Evolutionary conservation across 2,329 filamentous ascomycete species (phyloP).

Genomic region (Didymella exigua): DNA sequence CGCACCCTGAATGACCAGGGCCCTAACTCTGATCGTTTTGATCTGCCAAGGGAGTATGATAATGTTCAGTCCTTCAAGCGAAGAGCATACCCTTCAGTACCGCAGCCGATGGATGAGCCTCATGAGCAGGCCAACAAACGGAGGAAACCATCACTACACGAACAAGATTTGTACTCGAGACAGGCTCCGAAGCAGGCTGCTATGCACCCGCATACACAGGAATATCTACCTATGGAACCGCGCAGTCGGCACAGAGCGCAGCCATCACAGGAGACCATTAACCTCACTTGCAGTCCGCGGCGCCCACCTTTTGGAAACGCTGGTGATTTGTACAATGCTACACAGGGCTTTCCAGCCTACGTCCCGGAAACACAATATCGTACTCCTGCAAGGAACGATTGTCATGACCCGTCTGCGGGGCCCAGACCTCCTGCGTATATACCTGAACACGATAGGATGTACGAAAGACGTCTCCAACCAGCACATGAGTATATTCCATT

Average conservation of each 20-base stretch:
- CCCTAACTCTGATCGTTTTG: slow-evolving; percentile 12
- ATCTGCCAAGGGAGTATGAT: slow-evolving; percentile 11
- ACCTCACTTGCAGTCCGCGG: slow-evolving; percentile 36
- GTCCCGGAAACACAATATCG: slow-evolving; percentile 19
- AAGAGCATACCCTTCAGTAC: slow-evolving; percentile 19
- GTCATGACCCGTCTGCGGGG: slow-evolving; percentile 20
- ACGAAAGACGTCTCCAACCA: slow-evolving; percentile 11
- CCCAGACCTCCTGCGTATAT: slow-evolving; percentile 4
- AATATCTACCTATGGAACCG: slow-evolving; percentile 17
- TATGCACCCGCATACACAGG: slow-evolving; percentile 2
- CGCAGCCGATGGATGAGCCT: slow-evolving; percentile 13
- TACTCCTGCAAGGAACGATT: slow-evolving; percentile 23
- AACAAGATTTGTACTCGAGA: not conserved
- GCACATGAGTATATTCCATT: slow-evolving; percentile 21
- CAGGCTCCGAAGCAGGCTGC: not conserved
- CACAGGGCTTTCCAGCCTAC: slow-evolving; percentile 18
- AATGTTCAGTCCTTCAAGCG: slow-evolving; percentile 26
- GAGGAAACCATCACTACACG: not conserved
- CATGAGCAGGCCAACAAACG: not conserved
- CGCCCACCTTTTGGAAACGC: slow-evolving; percentile 12
- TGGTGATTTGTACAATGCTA: slow-evolving; percentile 11
- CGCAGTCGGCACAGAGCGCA: slow-evolving; percentile 16
- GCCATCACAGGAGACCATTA: slow-evolving; percentile 24
- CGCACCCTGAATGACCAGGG: slow-evolving; percentile 12
- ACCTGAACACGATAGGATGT: slow-evolving; percentile 8